A percentile compares a stretch with the other conserved stretches of the same genome.
phyloP scores from a whole-genome alignment of 257 asterid genomes.

The Primulina tabacum region DNA sequence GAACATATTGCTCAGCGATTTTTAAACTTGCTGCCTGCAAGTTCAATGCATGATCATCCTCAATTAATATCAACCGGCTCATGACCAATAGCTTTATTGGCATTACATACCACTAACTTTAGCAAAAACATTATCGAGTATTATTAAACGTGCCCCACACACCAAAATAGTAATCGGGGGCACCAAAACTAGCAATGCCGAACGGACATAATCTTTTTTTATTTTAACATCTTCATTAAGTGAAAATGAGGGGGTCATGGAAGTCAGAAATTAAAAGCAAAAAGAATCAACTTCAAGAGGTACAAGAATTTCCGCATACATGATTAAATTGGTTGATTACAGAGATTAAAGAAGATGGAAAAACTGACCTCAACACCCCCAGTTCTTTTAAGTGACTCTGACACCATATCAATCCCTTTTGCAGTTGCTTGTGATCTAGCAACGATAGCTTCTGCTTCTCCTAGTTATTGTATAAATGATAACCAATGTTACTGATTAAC shows the following conservation, averaged over 20 bases:
- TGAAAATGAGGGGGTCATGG: not conserved
- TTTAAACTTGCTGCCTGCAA: conserved; percentile 88
- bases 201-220: not conserved
- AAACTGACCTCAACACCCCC: conserved; percentile 80
- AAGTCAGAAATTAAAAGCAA: not conserved
- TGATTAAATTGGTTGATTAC: not conserved
- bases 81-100: not conserved
- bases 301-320: not conserved
- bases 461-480: conserved; percentile 35
- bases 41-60: conserved; percentile 19
- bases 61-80: not conserved
- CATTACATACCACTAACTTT: not conserved
- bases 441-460: conserved; percentile 92
- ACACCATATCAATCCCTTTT: conserved; percentile 69
- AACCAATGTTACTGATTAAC: no score
- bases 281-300: conserved; percentile 1
- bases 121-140: not conserved
- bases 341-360: conserved; percentile 13
- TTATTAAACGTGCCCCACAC: not conserved
- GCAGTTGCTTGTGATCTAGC: conserved; percentile 83
- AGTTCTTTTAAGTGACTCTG: conserved; percentile 53
- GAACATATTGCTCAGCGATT: conserved; percentile 87
- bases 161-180: not conserved
- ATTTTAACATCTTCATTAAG: not conserved
- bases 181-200: not conserved